Base-by-base conservation (phyloP, 106 monocot species). In the Narthecium ossifragum region DNA sequence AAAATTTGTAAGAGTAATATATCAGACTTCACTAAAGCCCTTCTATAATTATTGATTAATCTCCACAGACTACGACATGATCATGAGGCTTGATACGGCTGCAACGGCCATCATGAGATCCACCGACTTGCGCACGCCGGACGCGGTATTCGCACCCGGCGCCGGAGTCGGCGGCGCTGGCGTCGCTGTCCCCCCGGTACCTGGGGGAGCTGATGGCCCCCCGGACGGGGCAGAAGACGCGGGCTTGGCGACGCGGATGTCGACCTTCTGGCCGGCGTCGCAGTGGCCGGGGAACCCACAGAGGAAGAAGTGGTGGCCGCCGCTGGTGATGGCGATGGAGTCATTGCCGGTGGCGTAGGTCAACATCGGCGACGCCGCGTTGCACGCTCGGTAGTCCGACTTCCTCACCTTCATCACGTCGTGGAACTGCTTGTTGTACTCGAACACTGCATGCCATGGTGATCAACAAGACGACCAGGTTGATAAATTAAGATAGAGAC, bases 231-330 rank as follows among this genome's bases (percentile, higher is more conserved):
- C 53, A 14, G 53, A 13, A 29, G 53, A 18, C 6, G 53, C 2
- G 53, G 14, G 27, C 31, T 57, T 57, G 22, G 58, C 5, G 20
- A 23, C 22, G 5, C 37, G n/a, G 37, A 58, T 38, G 23, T 58
- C 58, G 6, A 58, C 37, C 11, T 58, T 58, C 22, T 38, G 58
- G 34, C 58, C 58, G 13, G 24, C 22, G 1, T 0, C 37, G 22
- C 58, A 58, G 22, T 58, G 58, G 24, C 36, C 36, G 21, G 58
- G 58, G 10, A 58, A 32, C 21, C 58, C 58, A 38, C 58, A 58
- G 13, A 58, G 15, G 37, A 58, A 58, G 58, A 33, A 58, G 25
- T 58, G 58, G 58, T 58, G 58, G 34, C 58, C 58, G 5, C 7
- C 22, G 2, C 24, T 21, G 5, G 4, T 38, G 37, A 58, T 58